phyloP scores from a whole-genome alignment of 805 yeast genomes.

The Cyberlindnera misumaiensis region DNA sequence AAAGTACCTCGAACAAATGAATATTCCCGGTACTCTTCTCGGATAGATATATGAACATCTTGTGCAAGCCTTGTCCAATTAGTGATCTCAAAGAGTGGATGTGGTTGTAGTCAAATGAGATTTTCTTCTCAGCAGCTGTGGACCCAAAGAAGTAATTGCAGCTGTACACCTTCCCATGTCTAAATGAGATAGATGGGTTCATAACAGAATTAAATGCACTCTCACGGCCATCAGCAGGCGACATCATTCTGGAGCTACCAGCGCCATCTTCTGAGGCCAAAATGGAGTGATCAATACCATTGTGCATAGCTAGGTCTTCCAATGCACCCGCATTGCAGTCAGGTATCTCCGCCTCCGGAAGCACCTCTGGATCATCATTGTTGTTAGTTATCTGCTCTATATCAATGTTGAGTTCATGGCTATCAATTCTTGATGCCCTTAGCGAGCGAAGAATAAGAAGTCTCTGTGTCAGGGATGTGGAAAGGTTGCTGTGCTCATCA shows the following conservation, averaged over 20 bases:
- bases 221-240: constrained; percentile 26
- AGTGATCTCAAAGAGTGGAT: constrained; percentile 56
- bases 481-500: constrained; percentile 4
- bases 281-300: constrained; percentile 19
- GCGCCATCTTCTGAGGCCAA: constrained; percentile 22
- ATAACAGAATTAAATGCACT: constrained; percentile 35
- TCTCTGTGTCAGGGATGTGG: constrained; percentile 20
- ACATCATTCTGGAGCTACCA: constrained; percentile 27
- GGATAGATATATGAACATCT: constrained; percentile 40
- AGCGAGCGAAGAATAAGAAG: constrained; percentile 29
- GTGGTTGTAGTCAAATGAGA: constrained; percentile 36
- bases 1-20: constrained; percentile 49
- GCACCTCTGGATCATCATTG: constrained; percentile 16
- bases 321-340: neutral
- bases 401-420: constrained; percentile 30
- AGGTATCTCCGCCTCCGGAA: neutral
- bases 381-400: constrained; percentile 28
- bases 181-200: constrained; percentile 48
- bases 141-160: constrained; percentile 61
- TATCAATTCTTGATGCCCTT: constrained; percentile 29
- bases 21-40: constrained; percentile 55
- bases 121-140: constrained; percentile 37
- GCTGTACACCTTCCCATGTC: constrained; percentile 57
- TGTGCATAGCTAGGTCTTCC: constrained; percentile 14
- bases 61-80: constrained; percentile 61